phyloP scores from a whole-genome alignment of 805 yeast genomes.

The Sugiyamaella smithiae region DNA sequence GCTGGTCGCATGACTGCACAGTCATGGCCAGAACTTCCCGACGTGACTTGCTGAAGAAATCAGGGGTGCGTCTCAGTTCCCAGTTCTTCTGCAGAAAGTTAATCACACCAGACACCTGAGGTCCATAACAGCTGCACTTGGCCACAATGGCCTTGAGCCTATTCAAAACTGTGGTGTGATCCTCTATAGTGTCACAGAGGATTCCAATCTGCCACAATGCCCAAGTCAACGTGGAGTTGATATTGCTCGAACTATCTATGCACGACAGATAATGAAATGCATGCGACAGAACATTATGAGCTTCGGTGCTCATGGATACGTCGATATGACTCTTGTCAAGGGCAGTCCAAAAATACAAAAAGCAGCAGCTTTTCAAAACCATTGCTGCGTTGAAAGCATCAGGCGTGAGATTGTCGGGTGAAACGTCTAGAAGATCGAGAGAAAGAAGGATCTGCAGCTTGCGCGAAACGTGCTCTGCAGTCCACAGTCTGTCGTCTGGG shows the following conservation, averaged over 20 bases:
- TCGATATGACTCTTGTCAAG: conserved; percentile 15
- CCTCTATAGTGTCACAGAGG: conserved; percentile 4
- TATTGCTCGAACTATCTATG: conserved; percentile 7
- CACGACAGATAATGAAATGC: conserved; percentile 8
- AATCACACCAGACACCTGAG: conserved; percentile 2
- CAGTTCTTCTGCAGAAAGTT: not conserved
- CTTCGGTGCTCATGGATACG: not conserved
- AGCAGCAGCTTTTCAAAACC: conserved; percentile 14
- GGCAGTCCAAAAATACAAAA: conserved; percentile 14
- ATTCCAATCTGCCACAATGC: conserved; percentile 22
- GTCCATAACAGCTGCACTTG: not conserved
- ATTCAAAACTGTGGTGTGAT: conserved; percentile 5
- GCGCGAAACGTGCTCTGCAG: not conserved
- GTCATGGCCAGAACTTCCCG: not conserved
- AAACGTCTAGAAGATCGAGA: conserved; percentile 8
- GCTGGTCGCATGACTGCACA: not conserved
- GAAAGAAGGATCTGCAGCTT: conserved; percentile 9
- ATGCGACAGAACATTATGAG: conserved; percentile 3
- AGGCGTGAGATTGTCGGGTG: conserved; percentile 7
- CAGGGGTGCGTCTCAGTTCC: not conserved
- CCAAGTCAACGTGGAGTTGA: conserved; percentile 14
- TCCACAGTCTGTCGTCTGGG: conserved; percentile 6
- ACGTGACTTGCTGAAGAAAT: not conserved
- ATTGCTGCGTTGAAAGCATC: conserved; percentile 13
- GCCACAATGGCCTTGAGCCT: conserved; percentile 4